phyloP scores from a whole-genome alignment of 805 yeast species.

The Myxozyma sirexii region DNA sequence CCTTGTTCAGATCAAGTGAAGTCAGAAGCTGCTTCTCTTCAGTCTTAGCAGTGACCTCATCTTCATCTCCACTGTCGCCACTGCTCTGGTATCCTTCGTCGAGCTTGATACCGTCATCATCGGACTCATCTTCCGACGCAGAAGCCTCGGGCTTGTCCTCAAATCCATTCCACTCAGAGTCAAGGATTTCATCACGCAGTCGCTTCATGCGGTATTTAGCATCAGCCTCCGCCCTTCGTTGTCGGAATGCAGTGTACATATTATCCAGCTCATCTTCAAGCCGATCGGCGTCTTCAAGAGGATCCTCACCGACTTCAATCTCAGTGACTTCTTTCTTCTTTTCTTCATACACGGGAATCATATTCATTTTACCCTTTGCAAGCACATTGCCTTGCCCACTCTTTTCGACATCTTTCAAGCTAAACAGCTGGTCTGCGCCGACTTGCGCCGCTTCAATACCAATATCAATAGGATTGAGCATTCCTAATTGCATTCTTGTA shows the following conservation, averaged over 20 bases:
- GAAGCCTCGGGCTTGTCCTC: slow-evolving; percentile 23
- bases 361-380: slow-evolving; percentile 40
- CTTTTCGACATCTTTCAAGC: slow-evolving; percentile 80
- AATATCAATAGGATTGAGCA: slow-evolving; percentile 88
- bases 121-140: slow-evolving; percentile 39
- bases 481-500: slow-evolving; percentile 90
- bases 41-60: slow-evolving; percentile 17
- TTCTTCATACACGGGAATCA: slow-evolving; percentile 46
- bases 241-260: slow-evolving; percentile 67
- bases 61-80: slow-evolving; percentile 40
- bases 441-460: slow-evolving; percentile 88
- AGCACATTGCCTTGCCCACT: slow-evolving; percentile 59
- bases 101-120: slow-evolving; percentile 40
- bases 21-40: slow-evolving; percentile 30
- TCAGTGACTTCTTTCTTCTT: slow-evolving; percentile 32
- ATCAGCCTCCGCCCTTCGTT: slow-evolving; percentile 45
- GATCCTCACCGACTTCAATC: slow-evolving; percentile 35
- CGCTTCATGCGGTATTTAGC: slow-evolving; percentile 57
- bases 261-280: slow-evolving; percentile 80
- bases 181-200: slow-evolving; percentile 53
- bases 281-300: slow-evolving; percentile 45
- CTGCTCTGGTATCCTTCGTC: slow-evolving; percentile 41
- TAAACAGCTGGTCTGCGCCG: slow-evolving; percentile 80
- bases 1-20: slow-evolving; percentile 33
- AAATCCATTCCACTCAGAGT: slow-evolving; percentile 56